phyloP scores from a whole-genome alignment of 2,329 filamentous ascomycete species.

The Aspergillus aculeatus region DNA sequence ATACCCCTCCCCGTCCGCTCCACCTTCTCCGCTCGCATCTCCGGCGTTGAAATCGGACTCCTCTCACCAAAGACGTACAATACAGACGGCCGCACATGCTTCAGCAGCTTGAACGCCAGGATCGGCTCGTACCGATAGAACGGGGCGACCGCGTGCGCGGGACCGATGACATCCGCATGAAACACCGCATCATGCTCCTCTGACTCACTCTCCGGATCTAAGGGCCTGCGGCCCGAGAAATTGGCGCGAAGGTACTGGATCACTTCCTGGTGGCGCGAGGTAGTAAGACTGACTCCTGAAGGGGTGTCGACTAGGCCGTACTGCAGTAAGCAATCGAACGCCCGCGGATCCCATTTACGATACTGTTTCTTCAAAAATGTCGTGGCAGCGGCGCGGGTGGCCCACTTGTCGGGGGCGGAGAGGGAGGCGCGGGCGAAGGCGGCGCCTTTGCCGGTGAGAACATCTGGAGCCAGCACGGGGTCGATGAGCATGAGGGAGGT shows the following conservation, averaged over 20 bases:
- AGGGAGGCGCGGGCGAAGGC: neutral
- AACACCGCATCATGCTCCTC: neutral
- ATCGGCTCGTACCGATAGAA: slow-evolving; percentile 8
- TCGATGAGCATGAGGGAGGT: slow-evolving; percentile 71
- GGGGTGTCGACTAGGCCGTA: slow-evolving; percentile 10
- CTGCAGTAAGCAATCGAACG: slow-evolving; percentile 11
- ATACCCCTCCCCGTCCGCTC: slow-evolving; percentile 1
- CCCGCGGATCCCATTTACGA: slow-evolving; percentile 12
- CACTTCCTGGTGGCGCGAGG: slow-evolving; percentile 78
- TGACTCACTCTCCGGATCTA: neutral
- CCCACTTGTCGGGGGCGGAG: slow-evolving; percentile 10
- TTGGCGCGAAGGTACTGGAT: slow-evolving; percentile 34
- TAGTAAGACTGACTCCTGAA: slow-evolving; percentile 59
- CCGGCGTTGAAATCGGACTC: neutral
- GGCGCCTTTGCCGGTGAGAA: neutral
- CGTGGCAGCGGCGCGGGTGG: slow-evolving; percentile 6
- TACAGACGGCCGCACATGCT: slow-evolving; percentile 4
- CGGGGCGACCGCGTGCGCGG: neutral
- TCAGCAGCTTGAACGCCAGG: neutral
- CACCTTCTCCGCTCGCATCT: neutral
- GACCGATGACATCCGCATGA: slow-evolving; percentile 1
- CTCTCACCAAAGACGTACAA: slow-evolving; percentile 6
- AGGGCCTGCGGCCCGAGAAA: slow-evolving; percentile 6
- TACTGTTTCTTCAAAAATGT: slow-evolving; percentile 1
- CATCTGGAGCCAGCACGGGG: slow-evolving; percentile 33